Evolutionary conservation across 371 early-diverging fungal genomes (phyloP).

Genomic region (Blakeslea trispora): DNA sequence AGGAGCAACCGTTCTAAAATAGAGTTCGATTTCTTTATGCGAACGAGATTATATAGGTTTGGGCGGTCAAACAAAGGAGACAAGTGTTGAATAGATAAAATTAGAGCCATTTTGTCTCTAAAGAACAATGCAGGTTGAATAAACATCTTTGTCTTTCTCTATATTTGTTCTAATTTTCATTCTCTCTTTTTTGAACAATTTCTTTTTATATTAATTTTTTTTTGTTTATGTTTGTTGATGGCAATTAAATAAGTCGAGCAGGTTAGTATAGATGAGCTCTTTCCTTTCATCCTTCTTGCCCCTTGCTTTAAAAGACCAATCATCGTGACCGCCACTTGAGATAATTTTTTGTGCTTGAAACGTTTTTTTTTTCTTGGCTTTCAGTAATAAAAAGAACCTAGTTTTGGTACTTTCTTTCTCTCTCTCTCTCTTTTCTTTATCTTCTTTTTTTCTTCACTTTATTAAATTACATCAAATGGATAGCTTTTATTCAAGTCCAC

Average conservation of each 20-base stretch:
- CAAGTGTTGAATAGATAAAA: background rate
- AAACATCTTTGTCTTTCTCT: background rate
- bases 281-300: constrained; percentile 4
- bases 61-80: background rate
- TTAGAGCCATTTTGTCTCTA: too few species aligned
- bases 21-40: too few species aligned
- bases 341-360: constrained; percentile 11
- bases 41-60: background rate
- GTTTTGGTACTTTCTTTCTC: constrained; percentile 4
- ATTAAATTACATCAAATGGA: constrained; percentile 12
- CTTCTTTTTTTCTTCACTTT: background rate
- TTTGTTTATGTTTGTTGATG: background rate
- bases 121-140: background rate
- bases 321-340: constrained; percentile 20
- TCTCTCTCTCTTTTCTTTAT: constrained; percentile 2
- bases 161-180: background rate
- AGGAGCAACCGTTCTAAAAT: too few species aligned
- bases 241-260: constrained; percentile 10
- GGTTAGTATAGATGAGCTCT: constrained; percentile 8
- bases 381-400: constrained; percentile 1
- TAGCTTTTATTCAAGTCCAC: constrained; percentile 21
- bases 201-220: background rate
- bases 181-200: background rate
- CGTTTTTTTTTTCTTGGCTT: constrained; percentile 7
- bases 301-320: constrained; percentile 18